Conservation (phyloP, 148 eudicot species). For the Bassia scoparia region DNA sequence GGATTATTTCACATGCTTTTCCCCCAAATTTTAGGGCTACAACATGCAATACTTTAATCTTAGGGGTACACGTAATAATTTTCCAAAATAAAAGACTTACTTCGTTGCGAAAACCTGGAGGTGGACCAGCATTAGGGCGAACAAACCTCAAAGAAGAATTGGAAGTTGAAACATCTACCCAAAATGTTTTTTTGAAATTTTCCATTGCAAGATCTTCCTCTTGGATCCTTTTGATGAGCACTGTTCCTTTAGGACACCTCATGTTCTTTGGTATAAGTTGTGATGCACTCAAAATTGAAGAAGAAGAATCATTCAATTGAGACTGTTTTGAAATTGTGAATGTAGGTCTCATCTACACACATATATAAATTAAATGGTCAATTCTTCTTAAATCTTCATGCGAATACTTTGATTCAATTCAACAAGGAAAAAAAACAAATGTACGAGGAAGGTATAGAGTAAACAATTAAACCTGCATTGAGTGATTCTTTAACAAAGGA, state of each 20-base stretch:
- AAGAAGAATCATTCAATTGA: background rate
- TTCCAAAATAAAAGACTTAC: too few relatives aligned
- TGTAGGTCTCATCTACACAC: slow-evolving; percentile 20
- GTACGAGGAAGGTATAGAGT: too few relatives aligned
- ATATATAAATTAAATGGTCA: too few relatives aligned
- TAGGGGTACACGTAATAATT: too few relatives aligned
- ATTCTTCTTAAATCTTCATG: too few relatives aligned
- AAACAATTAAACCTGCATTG: slow-evolving; percentile 17
- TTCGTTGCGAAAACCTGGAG: background rate
- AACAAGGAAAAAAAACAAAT: too few relatives aligned
- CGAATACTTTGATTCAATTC: too few relatives aligned
- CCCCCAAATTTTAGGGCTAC: too few relatives aligned
- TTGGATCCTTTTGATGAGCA: slow-evolving; percentile 19
- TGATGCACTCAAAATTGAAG: background rate
- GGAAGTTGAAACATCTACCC: background rate
- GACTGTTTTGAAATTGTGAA: background rate
- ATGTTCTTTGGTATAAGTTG: slow-evolving; percentile 8
- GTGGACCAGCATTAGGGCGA: background rate
- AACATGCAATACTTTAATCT: too few relatives aligned
- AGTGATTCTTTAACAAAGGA: slow-evolving; percentile 25
- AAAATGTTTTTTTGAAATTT: background rate
- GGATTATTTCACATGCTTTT: too few relatives aligned
- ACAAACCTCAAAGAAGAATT: slow-evolving; percentile 12
- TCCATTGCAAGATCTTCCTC: slow-evolving; percentile 20
- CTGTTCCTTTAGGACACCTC: slow-evolving; percentile 21